Conservation (phyloP, 352 stramenopile species). For the Phytophthora syringae region DNA sequence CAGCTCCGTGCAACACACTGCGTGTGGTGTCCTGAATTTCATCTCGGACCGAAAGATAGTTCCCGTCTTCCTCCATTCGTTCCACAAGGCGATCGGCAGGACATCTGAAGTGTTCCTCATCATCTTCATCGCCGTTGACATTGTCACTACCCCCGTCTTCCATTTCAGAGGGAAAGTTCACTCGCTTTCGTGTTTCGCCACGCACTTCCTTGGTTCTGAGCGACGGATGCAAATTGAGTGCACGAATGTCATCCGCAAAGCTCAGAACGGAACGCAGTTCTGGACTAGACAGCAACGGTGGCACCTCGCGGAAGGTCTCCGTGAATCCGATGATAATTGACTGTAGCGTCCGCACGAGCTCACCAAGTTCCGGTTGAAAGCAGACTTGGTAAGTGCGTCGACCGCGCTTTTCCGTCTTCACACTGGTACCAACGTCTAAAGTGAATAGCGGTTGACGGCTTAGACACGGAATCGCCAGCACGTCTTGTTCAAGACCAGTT, state of each 20-base stretch:
- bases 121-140: not conserved
- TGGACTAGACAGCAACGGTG: slow-evolving; percentile 39
- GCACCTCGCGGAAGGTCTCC: slow-evolving; percentile 48
- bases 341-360: slow-evolving; percentile 37
- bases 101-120: slow-evolving; percentile 19
- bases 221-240: slow-evolving; percentile 25
- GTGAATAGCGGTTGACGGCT: slow-evolving; percentile 21
- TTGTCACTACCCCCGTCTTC: not conserved
- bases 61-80: slow-evolving; percentile 40
- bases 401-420: slow-evolving; percentile 13
- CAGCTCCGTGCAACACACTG: slow-evolving; percentile 29
- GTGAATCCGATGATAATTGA: slow-evolving; percentile 42
- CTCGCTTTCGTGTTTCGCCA: not conserved
- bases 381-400: slow-evolving; percentile 31
- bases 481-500: slow-evolving; percentile 19
- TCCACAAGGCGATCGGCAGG: slow-evolving; percentile 34
- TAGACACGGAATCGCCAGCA: slow-evolving; percentile 30
- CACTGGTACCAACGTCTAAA: slow-evolving; percentile 8
- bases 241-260: slow-evolving; percentile 59
- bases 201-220: not conserved
- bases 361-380: slow-evolving; percentile 44
- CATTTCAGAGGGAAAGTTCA: not conserved
- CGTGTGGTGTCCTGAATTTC: slow-evolving; percentile 53
- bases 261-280: slow-evolving; percentile 53
- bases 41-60: slow-evolving; percentile 38